Base-by-base conservation (phyloP, 306 rosid species). In the Cicer bijugum region DNA sequence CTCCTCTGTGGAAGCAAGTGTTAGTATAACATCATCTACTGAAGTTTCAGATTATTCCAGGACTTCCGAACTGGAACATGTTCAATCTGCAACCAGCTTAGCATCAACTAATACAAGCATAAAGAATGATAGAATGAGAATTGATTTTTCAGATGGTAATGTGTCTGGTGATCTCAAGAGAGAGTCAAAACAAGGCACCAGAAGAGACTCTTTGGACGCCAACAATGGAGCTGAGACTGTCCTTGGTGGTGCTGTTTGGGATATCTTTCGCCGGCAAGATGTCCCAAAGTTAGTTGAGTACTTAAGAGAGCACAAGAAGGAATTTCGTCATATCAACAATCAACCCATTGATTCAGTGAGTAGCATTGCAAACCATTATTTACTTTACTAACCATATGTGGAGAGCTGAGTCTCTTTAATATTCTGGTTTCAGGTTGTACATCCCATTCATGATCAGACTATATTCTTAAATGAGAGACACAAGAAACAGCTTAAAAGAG, bases 391-490 rank as follows among this genome's bases (percentile, higher is more conserved):
- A 40, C 38, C 53, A 28, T 35, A 45, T 17, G 37, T 20, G 43
- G 11, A 64, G 73, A 50, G 47, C 69, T 78, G 43, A 59, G 33
- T 72, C 19, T 70, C 60, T 79, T 71, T 53, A 46, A 46, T 16
- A 33, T 83, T 56, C 72, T 74, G 82, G 57, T 80, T 75, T 57
- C 84, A 90, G 90, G 89, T 88, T 52, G 80, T 84, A 78, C 91
- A 90, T 74, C 89, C 92, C 50, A 86, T 90, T 63, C 96, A 90
- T 23, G 96, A 90, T 70, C 96, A 90, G 83, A 88, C 87, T 19
- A 33, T 90, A 35, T 90, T 78, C 82, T 69, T 88, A 44, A 90
- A 82, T 69, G 86, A 78, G 80, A 77, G 59, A 61, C 96, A 90
- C 71, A 86, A 86, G 79, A 85, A 80, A 78, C 82, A 80, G 56